Conservation (phyloP, 1,284 basidiomycete species). For the Afroboletus lepidellus region DNA sequence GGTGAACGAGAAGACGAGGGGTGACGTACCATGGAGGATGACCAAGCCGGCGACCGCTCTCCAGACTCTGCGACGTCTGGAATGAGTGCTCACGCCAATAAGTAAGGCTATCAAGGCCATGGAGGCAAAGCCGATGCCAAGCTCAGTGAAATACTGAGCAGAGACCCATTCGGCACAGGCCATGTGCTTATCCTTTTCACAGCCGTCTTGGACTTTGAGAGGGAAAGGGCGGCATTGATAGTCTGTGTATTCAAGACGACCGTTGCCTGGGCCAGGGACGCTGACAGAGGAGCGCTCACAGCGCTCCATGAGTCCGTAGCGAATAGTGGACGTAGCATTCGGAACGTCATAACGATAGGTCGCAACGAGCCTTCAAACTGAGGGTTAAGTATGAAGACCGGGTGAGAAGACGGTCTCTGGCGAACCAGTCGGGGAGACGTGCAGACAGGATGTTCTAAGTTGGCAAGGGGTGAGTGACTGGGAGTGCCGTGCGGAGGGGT, state of each 20-base stretch:
- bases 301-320: conserved; percentile 57
- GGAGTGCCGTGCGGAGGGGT: not conserved
- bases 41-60: conserved; percentile 64
- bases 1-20: not conserved
- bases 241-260: conserved; percentile 49
- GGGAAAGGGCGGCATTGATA: conserved; percentile 68
- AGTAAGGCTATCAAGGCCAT: conserved; percentile 57
- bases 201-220: conserved; percentile 53
- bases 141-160: conserved; percentile 60
- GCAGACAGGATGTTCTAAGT: conserved; percentile 62
- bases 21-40: conserved; percentile 52
- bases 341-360: conserved; percentile 47
- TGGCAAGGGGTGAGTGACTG: not conserved
- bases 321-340: conserved; percentile 46
- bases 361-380: conserved; percentile 55
- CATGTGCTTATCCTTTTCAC: conserved; percentile 56
- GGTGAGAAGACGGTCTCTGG: conserved; percentile 17
- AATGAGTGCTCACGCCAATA: conserved; percentile 70
- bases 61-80: conserved; percentile 72
- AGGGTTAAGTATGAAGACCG: conserved; percentile 19
- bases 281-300: conserved; percentile 54
- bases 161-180: conserved; percentile 72
- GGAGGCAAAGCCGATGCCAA: conserved; percentile 61
- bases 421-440: conserved; percentile 64
- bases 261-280: conserved; percentile 47